These are phyloP conservation scores for Lentinula edodes DNA, from an alignment of 768 basidiomycete species.

Conservation along the genomic window DNA sequence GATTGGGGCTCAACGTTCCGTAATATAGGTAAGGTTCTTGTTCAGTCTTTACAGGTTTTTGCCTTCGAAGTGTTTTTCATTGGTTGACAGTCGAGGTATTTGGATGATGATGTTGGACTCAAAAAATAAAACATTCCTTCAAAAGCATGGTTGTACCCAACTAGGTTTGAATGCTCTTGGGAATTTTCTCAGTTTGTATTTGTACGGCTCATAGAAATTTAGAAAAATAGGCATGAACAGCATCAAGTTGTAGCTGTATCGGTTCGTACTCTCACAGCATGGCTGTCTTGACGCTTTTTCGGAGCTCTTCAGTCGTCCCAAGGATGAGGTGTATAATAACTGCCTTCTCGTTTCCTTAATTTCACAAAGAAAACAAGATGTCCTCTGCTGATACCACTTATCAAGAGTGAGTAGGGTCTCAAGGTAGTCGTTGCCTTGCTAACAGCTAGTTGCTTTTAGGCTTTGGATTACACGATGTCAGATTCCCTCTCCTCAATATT, in stretches of 20 bases:
- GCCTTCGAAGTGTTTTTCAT: no score
- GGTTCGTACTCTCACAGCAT: background rate
- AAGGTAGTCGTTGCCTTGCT: background rate
- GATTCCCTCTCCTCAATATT: background rate
- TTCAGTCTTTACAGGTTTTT: no score
- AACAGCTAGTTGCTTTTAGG: background rate
- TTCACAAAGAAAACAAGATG: background rate
- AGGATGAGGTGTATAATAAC: background rate
- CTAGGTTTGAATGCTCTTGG: no score
- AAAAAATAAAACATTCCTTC: no score
- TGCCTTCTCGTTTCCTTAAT: background rate
- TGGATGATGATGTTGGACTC: no score
- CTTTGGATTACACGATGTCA: background rate
- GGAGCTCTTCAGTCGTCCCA: background rate
- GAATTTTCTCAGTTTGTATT: no score
- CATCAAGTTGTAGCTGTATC: background rate
- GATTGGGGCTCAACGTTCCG: no score
- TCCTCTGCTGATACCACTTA: background rate
- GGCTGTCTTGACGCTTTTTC: constrained; percentile 2
- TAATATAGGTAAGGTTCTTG: no score
- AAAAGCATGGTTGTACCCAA: no score
- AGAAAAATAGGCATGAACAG: background rate
- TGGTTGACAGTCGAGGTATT: no score
- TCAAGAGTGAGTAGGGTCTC: background rate
- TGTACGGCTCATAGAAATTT: no score